Base-by-base conservation (phyloP, 495 filamentous ascomycete species). In the Echria macrotheca region DNA sequence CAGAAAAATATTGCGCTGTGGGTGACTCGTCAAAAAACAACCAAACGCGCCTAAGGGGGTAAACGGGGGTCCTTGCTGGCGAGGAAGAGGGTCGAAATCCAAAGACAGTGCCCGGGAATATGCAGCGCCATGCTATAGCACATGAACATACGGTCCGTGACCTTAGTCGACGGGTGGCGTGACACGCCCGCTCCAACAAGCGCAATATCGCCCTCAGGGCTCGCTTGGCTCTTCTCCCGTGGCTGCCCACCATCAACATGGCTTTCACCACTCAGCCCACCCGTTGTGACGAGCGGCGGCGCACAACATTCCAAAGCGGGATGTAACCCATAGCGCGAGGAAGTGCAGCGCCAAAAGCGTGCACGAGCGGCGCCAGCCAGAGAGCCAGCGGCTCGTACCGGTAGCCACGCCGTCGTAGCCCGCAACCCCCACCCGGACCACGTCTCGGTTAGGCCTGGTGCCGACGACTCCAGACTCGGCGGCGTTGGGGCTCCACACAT, bases 321-420 rank as follows among this genome's bases (percentile, higher is more conserved):
- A 63, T 22, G 65, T 56, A 12, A 53, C 52, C 70, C 64, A 71
- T 7, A 76, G 42, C 10, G 61, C 53, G 2, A 63, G 24, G 45
- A 69, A 65, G 40, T 76, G 73, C 14, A 73, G 36, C 8, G 49
- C 54, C 19, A 74, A 38, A 35, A 75, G 47, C 28, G 57, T 36
- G 19, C 65, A 45, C 52, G 64, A 73, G 11, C 57, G 60, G 52
- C 60, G 56, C 66, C 69, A 69, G 5, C 64, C 63, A 53, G 52
- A 60, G 5, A 55, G 23, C 66, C 63, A 66, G 4, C 19, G 52
- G 23, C 48, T 49, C 28, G 52, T 15, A 18, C 47, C 29, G 25
- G 49, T 23, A 41, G 19, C 24, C 28, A 19, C 39, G n/a, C 32
- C 18, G 9, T 52, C 25, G n/a, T 40, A 49, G 26, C 38, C 43